phyloP scores from a whole-genome alignment of 768 basidiomycete species.

The Tricholoma terreum region DNA sequence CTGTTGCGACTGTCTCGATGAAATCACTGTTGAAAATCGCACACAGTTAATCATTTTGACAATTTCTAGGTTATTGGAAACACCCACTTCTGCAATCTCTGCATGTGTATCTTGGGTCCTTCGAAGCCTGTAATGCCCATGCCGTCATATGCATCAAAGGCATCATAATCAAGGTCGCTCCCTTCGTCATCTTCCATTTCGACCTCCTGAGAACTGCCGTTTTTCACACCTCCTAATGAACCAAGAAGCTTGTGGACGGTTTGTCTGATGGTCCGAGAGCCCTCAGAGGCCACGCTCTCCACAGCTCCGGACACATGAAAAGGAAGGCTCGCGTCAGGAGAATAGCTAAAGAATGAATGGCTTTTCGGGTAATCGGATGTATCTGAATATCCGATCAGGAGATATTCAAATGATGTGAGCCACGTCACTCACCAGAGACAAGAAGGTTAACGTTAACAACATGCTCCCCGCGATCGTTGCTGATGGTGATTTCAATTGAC shows the following conservation, averaged over 20 bases:
- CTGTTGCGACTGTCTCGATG: slow-evolving; percentile 51
- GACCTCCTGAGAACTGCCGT: slow-evolving; percentile 14
- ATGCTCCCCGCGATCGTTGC: slow-evolving; percentile 30
- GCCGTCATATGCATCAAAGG: slow-evolving; percentile 29
- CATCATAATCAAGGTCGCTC: slow-evolving; percentile 38
- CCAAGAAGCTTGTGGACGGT: slow-evolving; percentile 43
- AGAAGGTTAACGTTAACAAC: slow-evolving; percentile 41
- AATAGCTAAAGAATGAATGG: slow-evolving; percentile 57
- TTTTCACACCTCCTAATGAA: slow-evolving; percentile 21
- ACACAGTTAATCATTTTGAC: background rate
- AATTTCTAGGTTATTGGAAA: background rate
- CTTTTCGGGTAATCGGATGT: slow-evolving; percentile 63
- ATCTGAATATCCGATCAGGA: slow-evolving; percentile 34
- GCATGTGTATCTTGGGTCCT: slow-evolving; percentile 22
- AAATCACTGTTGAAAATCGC: slow-evolving; percentile 47
- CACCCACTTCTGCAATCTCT: slow-evolving; percentile 30
- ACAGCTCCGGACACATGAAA: slow-evolving; percentile 39
- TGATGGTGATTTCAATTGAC: slow-evolving; percentile 49
- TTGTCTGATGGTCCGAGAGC: slow-evolving; percentile 42
- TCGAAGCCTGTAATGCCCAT: slow-evolving; percentile 6
- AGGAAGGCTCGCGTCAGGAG: slow-evolving; percentile 43
- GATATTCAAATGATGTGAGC: background rate
- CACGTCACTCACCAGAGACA: slow-evolving; percentile 41
- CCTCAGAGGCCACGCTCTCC: slow-evolving; percentile 40
- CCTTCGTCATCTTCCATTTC: slow-evolving; percentile 36